phyloP scores from a whole-genome alignment of 371 early-diverging fungal genomes.

The Mortierella sp. region DNA sequence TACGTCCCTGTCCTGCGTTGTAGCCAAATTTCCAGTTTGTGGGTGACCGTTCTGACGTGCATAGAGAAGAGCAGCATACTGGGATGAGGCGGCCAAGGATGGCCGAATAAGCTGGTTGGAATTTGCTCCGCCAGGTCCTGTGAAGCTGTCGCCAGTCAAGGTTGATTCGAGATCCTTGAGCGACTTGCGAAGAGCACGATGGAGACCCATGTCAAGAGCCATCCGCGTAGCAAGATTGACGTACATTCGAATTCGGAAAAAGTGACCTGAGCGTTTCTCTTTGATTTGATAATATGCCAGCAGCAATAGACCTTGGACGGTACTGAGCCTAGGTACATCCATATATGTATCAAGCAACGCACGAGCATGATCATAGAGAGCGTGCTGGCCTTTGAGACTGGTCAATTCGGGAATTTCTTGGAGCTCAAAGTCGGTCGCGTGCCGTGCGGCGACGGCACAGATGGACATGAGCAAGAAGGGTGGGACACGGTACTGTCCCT shows the following conservation, averaged over 20 bases:
- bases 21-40: no score
- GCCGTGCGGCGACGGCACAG: conserved; percentile 51
- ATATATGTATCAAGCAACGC: conserved; percentile 63
- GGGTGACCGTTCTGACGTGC: conserved; percentile 10
- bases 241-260: conserved; percentile 52
- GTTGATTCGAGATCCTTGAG: conserved; percentile 21
- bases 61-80: conserved; percentile 6
- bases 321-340: conserved; percentile 66
- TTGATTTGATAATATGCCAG: conserved; percentile 63
- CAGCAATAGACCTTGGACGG: conserved; percentile 67
- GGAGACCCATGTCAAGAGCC: conserved; percentile 46
- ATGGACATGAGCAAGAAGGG: conserved; percentile 51
- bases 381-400: conserved; percentile 40
- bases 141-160: conserved; percentile 17
- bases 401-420: conserved; percentile 47
- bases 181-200: conserved; percentile 21
- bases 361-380: conserved; percentile 50
- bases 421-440: conserved; percentile 47
- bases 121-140: conserved; percentile 2
- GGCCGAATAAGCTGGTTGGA: neutral
- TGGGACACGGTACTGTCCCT: conserved; percentile 39
- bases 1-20: conserved; percentile 2
- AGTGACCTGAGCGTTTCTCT: conserved; percentile 58
- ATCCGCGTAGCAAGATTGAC: conserved; percentile 42
- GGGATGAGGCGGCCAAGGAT: neutral